These are phyloP conservation scores for Pilatotrama ljubarskyi DNA, from an alignment of 768 basidiomycete genomes.

Conservation along the genomic window DNA sequence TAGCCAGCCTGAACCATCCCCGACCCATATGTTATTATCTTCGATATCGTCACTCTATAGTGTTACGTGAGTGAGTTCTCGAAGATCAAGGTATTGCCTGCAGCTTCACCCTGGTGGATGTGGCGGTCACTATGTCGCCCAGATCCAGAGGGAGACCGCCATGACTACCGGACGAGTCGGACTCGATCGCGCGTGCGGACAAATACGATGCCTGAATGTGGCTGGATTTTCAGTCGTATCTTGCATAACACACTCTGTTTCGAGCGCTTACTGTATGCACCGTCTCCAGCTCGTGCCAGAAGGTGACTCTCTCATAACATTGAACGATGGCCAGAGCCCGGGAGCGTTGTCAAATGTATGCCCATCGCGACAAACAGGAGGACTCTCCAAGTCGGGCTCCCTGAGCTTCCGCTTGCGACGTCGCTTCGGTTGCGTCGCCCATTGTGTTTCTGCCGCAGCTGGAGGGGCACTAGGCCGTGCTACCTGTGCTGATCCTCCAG, in stretches of 20 bases:
- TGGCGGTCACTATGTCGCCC: neutral
- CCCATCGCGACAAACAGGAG: neutral
- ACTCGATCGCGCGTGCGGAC: neutral
- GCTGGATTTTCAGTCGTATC: neutral
- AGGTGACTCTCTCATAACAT: no score
- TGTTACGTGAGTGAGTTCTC: no score
- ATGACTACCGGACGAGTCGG: neutral
- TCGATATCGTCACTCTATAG: neutral
- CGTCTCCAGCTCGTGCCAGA: neutral
- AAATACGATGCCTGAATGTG: neutral
- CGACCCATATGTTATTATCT: neutral
- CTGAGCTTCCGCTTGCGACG: no score
- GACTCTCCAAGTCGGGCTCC: neutral
- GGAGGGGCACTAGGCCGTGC: neutral
- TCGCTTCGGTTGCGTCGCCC: no score
- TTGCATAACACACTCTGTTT: neutral
- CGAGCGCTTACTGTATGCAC: neutral
- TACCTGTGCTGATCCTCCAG: no score
- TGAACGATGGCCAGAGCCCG: no score
- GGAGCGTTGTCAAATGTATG: no score
- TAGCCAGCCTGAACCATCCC: slow-evolving; percentile 3
- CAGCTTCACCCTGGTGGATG: neutral
- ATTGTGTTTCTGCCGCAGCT: neutral
- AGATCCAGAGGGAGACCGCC: neutral
- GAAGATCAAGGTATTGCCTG: neutral